Base-by-base conservation (phyloP, 257 asterid species). In the Rehmannia glutinosa region DNA sequence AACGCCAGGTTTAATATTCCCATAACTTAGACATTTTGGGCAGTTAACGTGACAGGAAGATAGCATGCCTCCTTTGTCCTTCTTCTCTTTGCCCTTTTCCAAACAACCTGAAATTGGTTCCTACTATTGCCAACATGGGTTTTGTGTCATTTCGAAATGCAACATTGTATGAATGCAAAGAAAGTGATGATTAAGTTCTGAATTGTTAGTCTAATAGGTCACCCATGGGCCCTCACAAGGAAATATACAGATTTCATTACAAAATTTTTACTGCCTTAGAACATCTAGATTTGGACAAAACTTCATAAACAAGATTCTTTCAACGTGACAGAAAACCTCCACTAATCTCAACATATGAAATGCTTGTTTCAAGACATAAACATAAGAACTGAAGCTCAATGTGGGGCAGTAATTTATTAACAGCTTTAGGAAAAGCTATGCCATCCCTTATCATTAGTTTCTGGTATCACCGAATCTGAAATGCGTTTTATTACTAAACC, bases 401-500 rank as follows among this genome's bases (percentile, higher is more conserved):
- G 7, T 19, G 0, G 41, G 20, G 17, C 10, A 27, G 53, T 41
- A 70, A 38, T 42, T 49, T 10, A 69, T 13, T 9, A 57, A 42
- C 2, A 43, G 12, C 42, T 27, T 19, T 50, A 8, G n/a, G 62
- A 23, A 17, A 54, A 24, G 6, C 36, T n/a, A n/a, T n/a, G n/a
- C n/a, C n/a, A n/a, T n/a, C n/a, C n/a, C 43, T 27, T 50, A 42
- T 46, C 46, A 10, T 58, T 32, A 19, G 6, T 57, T 54, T 20
- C 35, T 0, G 12, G n/a, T 42, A 62, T 27, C 54, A 61, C 13
- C 21, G 41, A 41, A 32, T 33, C 60, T 33, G 21, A 61, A 62
- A 52, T 58, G 9, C 27, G 59, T 65, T 58, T 46, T 71, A 65
- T 62, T 76, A n/a, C 74, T 66, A 71, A 43, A 23, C 41, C 51